These are phyloP conservation scores for Trichoderma aggressivum DNA, from an alignment of 2,329 filamentous ascomycete species.

Conservation along the genomic window DNA sequence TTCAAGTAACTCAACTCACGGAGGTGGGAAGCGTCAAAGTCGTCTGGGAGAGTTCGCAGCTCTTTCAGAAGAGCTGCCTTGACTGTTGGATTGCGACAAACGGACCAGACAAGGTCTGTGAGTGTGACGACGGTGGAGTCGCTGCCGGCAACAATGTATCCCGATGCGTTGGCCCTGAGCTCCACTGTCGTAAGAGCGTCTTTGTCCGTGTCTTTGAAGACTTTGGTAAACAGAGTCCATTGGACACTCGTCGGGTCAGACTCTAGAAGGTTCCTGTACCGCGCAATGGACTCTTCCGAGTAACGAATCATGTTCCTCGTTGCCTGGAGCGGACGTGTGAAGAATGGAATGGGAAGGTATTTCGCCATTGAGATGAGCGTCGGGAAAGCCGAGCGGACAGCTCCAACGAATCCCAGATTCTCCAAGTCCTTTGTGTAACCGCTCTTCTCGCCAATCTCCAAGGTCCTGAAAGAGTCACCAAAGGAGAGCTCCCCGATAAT, in stretches of 20 bases:
- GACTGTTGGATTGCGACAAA: slow-evolving; percentile 32
- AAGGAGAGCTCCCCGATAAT: slow-evolving; percentile 53
- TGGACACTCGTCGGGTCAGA: slow-evolving; percentile 23
- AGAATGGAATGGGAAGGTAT: neutral
- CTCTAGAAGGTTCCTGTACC: slow-evolving; percentile 27
- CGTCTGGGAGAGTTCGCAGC: slow-evolving; percentile 31
- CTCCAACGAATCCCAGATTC: slow-evolving; percentile 45
- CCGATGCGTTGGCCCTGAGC: slow-evolving; percentile 38
- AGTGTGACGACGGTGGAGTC: slow-evolving; percentile 51
- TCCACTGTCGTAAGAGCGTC: slow-evolving; percentile 30
- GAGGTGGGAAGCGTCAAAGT: neutral
- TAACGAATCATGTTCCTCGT: slow-evolving; percentile 28
- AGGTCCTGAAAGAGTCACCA: slow-evolving; percentile 51
- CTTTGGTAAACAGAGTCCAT: slow-evolving; percentile 37
- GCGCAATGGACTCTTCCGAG: slow-evolving; percentile 29
- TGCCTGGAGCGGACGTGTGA: neutral
- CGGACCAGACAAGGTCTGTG: slow-evolving; percentile 45
- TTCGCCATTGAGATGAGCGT: neutral
- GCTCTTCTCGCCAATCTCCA: slow-evolving; percentile 27
- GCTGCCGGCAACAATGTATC: slow-evolving; percentile 48
- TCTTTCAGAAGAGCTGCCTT: slow-evolving; percentile 34
- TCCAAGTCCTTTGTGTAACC: neutral
- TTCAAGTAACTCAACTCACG: neutral
- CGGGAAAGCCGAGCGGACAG: slow-evolving; percentile 27
- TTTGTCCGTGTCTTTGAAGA: slow-evolving; percentile 35